phyloP scores from a whole-genome alignment of 768 basidiomycete genomes.

The Holtermannia corniformis region DNA sequence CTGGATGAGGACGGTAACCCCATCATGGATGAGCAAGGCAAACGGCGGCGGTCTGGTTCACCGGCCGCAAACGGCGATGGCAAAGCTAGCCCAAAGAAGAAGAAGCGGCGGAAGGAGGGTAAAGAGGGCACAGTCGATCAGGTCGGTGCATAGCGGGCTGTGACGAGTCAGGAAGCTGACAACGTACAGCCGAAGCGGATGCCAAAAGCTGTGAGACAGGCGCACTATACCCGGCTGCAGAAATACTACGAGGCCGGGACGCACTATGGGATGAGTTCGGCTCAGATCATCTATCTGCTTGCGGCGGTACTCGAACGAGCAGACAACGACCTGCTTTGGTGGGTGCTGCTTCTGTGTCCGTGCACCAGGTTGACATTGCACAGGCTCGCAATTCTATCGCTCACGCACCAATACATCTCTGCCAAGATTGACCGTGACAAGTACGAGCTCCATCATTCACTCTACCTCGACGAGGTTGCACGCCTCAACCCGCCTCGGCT shows the following conservation, averaged over 20 bases:
- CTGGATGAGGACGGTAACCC: slow-evolving; percentile 14
- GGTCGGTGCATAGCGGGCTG: slow-evolving; percentile 3
- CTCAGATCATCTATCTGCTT: slow-evolving; percentile 78
- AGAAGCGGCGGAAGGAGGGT: slow-evolving; percentile 13
- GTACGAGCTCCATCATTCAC: slow-evolving; percentile 70
- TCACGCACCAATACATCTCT: slow-evolving; percentile 84
- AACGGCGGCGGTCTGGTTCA: neutral
- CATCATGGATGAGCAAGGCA: slow-evolving; percentile 9
- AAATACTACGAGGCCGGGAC: slow-evolving; percentile 80
- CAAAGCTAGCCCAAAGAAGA: slow-evolving; percentile 3
- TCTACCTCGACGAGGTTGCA: slow-evolving; percentile 84
- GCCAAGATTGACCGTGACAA: slow-evolving; percentile 74
- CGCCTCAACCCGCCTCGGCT: slow-evolving; percentile 67
- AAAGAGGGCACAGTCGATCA: slow-evolving; percentile 16
- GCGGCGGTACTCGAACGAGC: slow-evolving; percentile 83
- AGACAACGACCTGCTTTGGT: slow-evolving; percentile 93
- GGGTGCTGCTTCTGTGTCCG: slow-evolving; percentile 24
- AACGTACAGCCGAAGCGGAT: slow-evolving; percentile 49
- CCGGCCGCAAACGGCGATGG: neutral
- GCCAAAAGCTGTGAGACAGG: slow-evolving; percentile 59
- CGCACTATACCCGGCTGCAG: slow-evolving; percentile 56
- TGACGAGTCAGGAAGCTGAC: neutral
- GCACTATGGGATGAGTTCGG: slow-evolving; percentile 79
- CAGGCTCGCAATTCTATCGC: slow-evolving; percentile 85
- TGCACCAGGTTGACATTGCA: neutral